Evolutionary conservation across 768 basidiomycete species (phyloP).

Genomic region (Boletus reticulatus): DNA sequence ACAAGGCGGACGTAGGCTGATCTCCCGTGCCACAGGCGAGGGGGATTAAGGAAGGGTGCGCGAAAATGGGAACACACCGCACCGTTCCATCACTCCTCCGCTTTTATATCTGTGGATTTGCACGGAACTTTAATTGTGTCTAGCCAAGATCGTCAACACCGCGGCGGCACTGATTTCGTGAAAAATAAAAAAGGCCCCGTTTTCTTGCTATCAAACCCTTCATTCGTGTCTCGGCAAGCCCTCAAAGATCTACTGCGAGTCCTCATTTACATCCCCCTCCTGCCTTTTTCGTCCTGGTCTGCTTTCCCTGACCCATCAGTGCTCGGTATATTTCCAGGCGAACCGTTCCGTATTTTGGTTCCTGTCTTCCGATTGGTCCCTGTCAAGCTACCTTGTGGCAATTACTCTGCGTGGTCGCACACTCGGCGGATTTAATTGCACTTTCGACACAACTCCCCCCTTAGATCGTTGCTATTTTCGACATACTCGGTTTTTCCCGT

Average conservation of each 20-base stretch:
- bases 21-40: not conserved
- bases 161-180: constrained; percentile 28
- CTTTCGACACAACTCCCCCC: constrained; percentile 44
- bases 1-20: not conserved
- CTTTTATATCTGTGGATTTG: constrained; percentile 31
- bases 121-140: constrained; percentile 31
- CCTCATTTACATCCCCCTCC: constrained; percentile 17
- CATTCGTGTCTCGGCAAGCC: constrained; percentile 27
- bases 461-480: constrained; percentile 40
- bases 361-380: constrained; percentile 48
- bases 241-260: constrained; percentile 22
- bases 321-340: constrained; percentile 36
- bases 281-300: constrained; percentile 32
- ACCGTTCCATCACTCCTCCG: constrained; percentile 7
- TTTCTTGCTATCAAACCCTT: constrained; percentile 28
- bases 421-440: constrained; percentile 30
- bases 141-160: constrained; percentile 26
- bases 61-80: constrained; percentile 15
- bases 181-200: constrained; percentile 29
- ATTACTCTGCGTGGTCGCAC: constrained; percentile 26
- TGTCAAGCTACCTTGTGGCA: constrained; percentile 39
- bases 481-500: constrained; percentile 29
- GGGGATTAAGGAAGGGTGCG: constrained; percentile 7
- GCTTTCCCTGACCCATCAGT: constrained; percentile 41
- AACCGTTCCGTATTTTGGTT: constrained; percentile 46